phyloP scores from a whole-genome alignment of 2,329 filamentous ascomycete genomes.

The Hortaea sp. region DNA sequence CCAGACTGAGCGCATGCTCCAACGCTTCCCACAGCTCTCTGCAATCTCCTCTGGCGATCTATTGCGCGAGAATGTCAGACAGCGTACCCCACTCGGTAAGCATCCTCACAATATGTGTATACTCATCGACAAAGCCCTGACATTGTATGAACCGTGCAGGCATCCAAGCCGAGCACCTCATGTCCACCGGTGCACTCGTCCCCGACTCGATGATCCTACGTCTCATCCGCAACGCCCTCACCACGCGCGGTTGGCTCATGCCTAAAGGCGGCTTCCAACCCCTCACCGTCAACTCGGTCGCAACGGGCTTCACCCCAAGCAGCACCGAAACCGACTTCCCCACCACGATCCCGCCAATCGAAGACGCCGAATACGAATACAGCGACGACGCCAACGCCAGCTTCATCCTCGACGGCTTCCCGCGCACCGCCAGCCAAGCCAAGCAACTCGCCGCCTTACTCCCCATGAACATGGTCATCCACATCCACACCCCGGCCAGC shows the following conservation, averaged over 20 bases:
- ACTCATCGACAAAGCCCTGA: slow-evolving; percentile 1
- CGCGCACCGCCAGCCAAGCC: slow-evolving; percentile 76
- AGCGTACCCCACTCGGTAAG: slow-evolving; percentile 72
- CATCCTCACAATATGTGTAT: slow-evolving; percentile 5
- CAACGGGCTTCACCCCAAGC: slow-evolving; percentile 24
- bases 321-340: slow-evolving; percentile 17
- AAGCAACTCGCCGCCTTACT: slow-evolving; percentile 66
- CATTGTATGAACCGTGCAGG: slow-evolving; percentile 42
- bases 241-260: slow-evolving; percentile 69
- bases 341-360: slow-evolving; percentile 27
- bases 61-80: slow-evolving; percentile 83
- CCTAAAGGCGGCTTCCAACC: slow-evolving; percentile 31
- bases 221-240: slow-evolving; percentile 83
- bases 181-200: slow-evolving; percentile 82
- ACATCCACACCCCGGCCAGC: slow-evolving; percentile 71
- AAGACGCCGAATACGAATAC: slow-evolving; percentile 33
- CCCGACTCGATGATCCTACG: slow-evolving; percentile 85
- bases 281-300: slow-evolving; percentile 34
- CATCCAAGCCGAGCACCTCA: slow-evolving; percentile 79
- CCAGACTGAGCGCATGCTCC: slow-evolving; percentile 79
- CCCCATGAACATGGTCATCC: slow-evolving; percentile 91
- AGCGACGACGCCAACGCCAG: slow-evolving; percentile 67
- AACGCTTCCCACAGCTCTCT: slow-evolving; percentile 77
- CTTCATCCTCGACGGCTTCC: slow-evolving; percentile 94
- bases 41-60: slow-evolving; percentile 92